Base-by-base conservation (phyloP, 2,329 filamentous ascomycete species). In the Neocucurbitaria cava region DNA sequence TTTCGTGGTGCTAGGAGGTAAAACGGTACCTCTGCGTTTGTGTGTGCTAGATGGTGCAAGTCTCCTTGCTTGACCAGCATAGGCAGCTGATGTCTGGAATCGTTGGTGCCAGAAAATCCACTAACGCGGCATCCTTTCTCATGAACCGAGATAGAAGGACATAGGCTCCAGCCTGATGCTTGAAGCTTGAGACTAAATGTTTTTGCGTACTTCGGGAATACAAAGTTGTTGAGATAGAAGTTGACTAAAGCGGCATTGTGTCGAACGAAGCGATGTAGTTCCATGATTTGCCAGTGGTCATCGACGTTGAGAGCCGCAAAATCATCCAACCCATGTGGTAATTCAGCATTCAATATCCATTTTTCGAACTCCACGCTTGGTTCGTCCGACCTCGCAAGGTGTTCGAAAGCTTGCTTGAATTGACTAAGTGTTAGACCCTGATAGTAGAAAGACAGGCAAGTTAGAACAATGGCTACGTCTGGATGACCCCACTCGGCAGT, bases 101-200 rank as follows among this genome's bases (percentile, higher is more conserved):
- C 89, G 40, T 89, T 91, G 0, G 89, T 91, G 0, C 89, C 89
- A 7, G 85, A 89, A 66, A 92, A 92, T 0, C 89, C 89, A 0
- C 87, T 90, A 0, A 87, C 89, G 1, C 81, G 56, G 2, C 74
- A 64, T 15, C 49, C 52, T n/a, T 23, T 40, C 1, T 33, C 24
- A 3, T 36, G 54, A 17, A 26, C 28, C 1, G 51, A 64, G 23
- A 68, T 42, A 23, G 77, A 78, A 0, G 86, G 66, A 0, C 86
- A 85, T 1, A 91, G 76, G 59, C 91, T 88, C 88, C 88, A 91
- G 0, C 85, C 87, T 0, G 85, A 89, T 0, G 85, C 82, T 30
- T 87, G 84, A 0, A 91, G 70, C 56, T 90, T 90, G 9, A 82
- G 67, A 0, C 77, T 77, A 57, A 90, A 91, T 46, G 89, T 83